These are phyloP conservation scores for Mortierella sp. DNA, from an alignment of 371 early-diverging fungal species.

Conservation along the genomic window DNA sequence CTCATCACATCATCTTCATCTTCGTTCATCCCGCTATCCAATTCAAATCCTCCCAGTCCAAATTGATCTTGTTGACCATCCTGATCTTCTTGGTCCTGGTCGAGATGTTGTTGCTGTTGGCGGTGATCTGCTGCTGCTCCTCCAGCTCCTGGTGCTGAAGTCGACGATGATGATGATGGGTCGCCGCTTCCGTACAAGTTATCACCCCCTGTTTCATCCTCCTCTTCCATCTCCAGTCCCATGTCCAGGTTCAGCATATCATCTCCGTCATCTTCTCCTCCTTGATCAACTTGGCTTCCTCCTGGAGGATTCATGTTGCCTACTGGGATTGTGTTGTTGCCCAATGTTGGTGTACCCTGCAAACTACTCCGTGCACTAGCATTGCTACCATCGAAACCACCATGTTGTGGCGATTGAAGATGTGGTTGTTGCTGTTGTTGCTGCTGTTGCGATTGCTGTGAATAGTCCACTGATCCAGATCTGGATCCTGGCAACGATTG, in stretches of 20 bases:
- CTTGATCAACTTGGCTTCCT: not conserved
- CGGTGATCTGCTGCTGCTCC: slow-evolving; percentile 7
- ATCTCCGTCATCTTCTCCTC: slow-evolving; percentile 1
- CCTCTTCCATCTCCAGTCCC: slow-evolving; percentile 36
- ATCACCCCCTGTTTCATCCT: slow-evolving; percentile 10
- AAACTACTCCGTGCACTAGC: slow-evolving; percentile 6
- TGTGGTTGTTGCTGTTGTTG: slow-evolving; percentile 9
- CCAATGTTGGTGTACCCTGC: slow-evolving; percentile 11
- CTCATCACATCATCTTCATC: slow-evolving; percentile 53
- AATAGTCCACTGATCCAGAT: slow-evolving; percentile 40
- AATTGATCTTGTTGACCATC: slow-evolving; percentile 4
- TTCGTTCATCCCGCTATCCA: slow-evolving; percentile 37
- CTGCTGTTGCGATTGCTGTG: slow-evolving; percentile 36
- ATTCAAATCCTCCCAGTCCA: slow-evolving; percentile 32
- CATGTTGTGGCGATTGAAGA: slow-evolving; percentile 20
- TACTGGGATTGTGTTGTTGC: not conserved
- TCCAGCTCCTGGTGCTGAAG: slow-evolving; percentile 10
- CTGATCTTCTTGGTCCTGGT: slow-evolving; percentile 9
- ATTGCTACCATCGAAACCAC: slow-evolving; percentile 5
- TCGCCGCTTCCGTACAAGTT: too few relatives aligned
- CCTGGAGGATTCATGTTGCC: not conserved
- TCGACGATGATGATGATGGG: not conserved
- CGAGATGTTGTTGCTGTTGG: slow-evolving; percentile 3
- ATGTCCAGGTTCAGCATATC: slow-evolving; percentile 45
- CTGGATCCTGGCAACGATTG: slow-evolving; percentile 32